Evolutionary conservation across 2,329 filamentous ascomycete species (phyloP).

Genomic region (Exserohilum rostratum): DNA sequence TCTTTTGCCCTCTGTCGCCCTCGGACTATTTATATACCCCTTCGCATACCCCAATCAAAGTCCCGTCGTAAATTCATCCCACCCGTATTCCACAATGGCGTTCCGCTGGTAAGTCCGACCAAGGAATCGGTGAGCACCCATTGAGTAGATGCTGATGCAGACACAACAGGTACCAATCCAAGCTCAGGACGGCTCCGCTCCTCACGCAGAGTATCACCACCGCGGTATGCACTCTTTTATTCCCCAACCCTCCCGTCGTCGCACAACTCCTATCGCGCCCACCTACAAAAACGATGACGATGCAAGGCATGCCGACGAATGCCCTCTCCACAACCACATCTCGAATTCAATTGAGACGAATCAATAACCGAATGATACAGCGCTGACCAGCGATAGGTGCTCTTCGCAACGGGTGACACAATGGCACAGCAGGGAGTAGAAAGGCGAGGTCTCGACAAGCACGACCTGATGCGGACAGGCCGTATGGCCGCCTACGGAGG

Average conservation of each 20-base stretch:
- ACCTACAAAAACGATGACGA: not conserved
- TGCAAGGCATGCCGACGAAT: not conserved
- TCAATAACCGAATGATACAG: not conserved
- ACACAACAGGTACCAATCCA: slow-evolving; percentile 78
- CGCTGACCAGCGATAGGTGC: slow-evolving; percentile 58
- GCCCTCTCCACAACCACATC: not conserved
- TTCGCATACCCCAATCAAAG: not conserved
- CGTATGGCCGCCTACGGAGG: slow-evolving; percentile 84
- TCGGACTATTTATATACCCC: not conserved
- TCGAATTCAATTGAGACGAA: not conserved
- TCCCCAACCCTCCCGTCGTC: not conserved
- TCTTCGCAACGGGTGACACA: slow-evolving; percentile 90
- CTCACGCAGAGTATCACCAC: slow-evolving; percentile 92
- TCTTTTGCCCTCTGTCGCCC: not conserved
- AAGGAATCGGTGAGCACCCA: not conserved
- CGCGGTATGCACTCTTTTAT: slow-evolving; percentile 56
- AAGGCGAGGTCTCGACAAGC: slow-evolving; percentile 74
- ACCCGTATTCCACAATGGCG: slow-evolving; percentile 12
- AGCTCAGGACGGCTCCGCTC: slow-evolving; percentile 78
- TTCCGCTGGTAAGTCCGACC: slow-evolving; percentile 13
- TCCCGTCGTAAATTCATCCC: not conserved
- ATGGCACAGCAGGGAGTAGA: slow-evolving; percentile 92
- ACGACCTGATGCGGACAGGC: slow-evolving; percentile 71
- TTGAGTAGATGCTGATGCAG: slow-evolving; percentile 4
- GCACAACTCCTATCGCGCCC: not conserved